phyloP scores from a whole-genome alignment of 768 basidiomycete genomes.

The Tephrocybe sp. region DNA sequence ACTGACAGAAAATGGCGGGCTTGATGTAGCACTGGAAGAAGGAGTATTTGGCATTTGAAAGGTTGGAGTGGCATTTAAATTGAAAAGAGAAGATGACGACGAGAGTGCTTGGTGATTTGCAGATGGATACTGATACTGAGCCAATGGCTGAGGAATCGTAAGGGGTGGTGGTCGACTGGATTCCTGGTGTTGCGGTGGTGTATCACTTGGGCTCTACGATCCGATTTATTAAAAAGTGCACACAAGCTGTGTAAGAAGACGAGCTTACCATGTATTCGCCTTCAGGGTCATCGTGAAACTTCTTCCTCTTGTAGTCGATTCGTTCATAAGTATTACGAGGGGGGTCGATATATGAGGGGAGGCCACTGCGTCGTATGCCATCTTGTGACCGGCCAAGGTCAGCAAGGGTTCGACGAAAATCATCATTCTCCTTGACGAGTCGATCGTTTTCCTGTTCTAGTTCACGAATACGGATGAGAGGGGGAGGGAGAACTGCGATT shows the following conservation, averaged over 20 bases:
- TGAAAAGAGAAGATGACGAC: slow-evolving; percentile 46
- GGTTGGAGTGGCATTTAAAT: slow-evolving; percentile 47
- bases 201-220: slow-evolving; percentile 42
- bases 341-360: slow-evolving; percentile 45
- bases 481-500: slow-evolving; percentile 68
- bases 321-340: slow-evolving; percentile 43
- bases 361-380: slow-evolving; percentile 46
- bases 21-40: slow-evolving; percentile 71
- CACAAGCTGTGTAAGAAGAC: not conserved
- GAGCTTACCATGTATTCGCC: slow-evolving; percentile 50
- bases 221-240: not conserved
- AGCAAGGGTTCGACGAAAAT: slow-evolving; percentile 63
- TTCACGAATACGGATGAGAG: slow-evolving; percentile 73
- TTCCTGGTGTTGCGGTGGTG: slow-evolving; percentile 38
- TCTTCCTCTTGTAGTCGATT: slow-evolving; percentile 57
- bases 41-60: slow-evolving; percentile 72
- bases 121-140: slow-evolving; percentile 42
- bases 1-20: slow-evolving; percentile 89
- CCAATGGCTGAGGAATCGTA: slow-evolving; percentile 57
- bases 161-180: slow-evolving; percentile 51
- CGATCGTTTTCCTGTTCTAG: slow-evolving; percentile 78
- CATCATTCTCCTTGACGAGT: slow-evolving; percentile 70
- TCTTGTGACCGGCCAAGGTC: slow-evolving; percentile 37
- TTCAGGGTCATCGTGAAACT: slow-evolving; percentile 46
- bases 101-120: slow-evolving; percentile 38